Percentiles rank a stretch among this genome's conserved stretches.
These are phyloP conservation scores for Perilla frutescens DNA, from an alignment of 257 asterid genomes.

Conservation along the genomic window DNA sequence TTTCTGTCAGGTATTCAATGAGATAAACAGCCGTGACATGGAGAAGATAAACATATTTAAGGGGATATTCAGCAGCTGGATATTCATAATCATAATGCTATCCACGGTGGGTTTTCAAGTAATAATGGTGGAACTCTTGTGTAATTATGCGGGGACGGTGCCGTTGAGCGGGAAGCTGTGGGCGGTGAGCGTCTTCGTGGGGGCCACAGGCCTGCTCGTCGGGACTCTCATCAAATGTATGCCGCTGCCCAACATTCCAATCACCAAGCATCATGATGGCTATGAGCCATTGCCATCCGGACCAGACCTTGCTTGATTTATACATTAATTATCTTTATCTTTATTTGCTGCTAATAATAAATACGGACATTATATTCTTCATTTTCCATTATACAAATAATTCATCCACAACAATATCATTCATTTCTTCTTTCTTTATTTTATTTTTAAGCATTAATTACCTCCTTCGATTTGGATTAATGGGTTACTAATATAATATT, in stretches of 20 bases:
- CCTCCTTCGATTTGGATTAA: too few relatives aligned
- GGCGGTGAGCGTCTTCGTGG: constrained; percentile 61
- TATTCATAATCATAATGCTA: constrained; percentile 57
- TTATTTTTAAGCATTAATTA: too few relatives aligned
- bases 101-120: constrained; percentile 70
- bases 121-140: constrained; percentile 65
- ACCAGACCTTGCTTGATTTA: constrained; percentile 68
- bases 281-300: constrained; percentile 75
- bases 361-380: too few relatives aligned
- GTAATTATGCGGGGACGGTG: constrained; percentile 67
- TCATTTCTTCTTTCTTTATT: too few relatives aligned
- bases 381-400: neutral
- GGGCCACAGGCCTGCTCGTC: constrained; percentile 53
- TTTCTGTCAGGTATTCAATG: constrained; percentile 89
- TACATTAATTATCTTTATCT: too few relatives aligned
- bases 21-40: constrained; percentile 86
- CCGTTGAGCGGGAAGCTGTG: constrained; percentile 61
- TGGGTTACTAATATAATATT: too few relatives aligned
- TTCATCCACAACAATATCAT: neutral
- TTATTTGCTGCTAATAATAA: too few relatives aligned
- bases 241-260: constrained; percentile 44
- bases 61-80: constrained; percentile 73
- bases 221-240: constrained; percentile 67
- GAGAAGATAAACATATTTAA: constrained; percentile 70
- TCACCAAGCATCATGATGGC: constrained; percentile 61